Evolutionary conservation across 2,329 filamentous ascomycete species (phyloP), one percentile per base, ranked within the genome.

Genomic region (Aspergillus carbonarius): DNA sequence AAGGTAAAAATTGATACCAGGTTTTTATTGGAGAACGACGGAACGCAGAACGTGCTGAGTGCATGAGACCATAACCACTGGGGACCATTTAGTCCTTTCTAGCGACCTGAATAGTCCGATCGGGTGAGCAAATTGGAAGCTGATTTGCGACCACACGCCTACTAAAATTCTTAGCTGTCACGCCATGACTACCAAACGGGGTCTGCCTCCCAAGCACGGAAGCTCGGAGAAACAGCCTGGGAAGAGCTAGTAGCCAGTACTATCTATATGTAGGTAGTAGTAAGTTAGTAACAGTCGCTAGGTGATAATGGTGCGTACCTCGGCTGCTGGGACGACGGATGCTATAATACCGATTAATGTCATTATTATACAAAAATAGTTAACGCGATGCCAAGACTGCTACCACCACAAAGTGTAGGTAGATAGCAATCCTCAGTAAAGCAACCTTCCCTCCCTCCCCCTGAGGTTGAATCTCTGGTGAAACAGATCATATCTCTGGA

Each of bases 141-240:
- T 63, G 56, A 60, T 64, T 64, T 60, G 62, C 60, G 52, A 59
- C 46, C 50, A 47, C 50, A 58, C 51, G 18, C 46, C 53, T 27
- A 27, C 56, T 61, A 64, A 62, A 60, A 55, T 53, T 58, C 58
- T 64, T 63, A 63, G 62, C 56, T 61, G 62, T 63, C 60, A 63
- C 57, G 60, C 60, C 55, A 62, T 59, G 39, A 54, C 34, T 48
- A 35, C 34, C 50, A 49, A 32, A 48, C 35, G 51, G 51, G 47
- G 35, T 53, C 32, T 18, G 25, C 47, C 30, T 50, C 55, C 48
- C 54, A 48, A 27, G 54, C 49, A 50, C 60, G 60, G 60, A 60
- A 47, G 50, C 49, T 55, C 60, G 60, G 60, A 59, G 55, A 60
- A 60, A 60, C 55, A 47, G 51, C 50, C 57, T 59, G 60, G 57